Evolutionary conservation across 768 basidiomycete species (phyloP).

Genomic region (Albatrellus ellisii): DNA sequence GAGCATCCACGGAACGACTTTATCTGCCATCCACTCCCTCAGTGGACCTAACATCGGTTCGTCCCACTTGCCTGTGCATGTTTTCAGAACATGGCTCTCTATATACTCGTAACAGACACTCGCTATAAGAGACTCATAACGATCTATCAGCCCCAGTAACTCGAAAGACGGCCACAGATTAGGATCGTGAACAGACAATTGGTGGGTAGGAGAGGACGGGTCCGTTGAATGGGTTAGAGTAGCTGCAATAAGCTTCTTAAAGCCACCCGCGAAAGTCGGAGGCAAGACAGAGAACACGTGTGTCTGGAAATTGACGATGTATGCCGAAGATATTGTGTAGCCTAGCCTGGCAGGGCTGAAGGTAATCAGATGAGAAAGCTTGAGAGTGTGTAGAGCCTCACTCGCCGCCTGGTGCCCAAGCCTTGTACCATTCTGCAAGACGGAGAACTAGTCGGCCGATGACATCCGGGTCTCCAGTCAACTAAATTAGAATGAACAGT

Average conservation of each 20-base stretch:
- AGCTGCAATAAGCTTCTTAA: slow-evolving; percentile 51
- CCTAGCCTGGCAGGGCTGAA: slow-evolving; percentile 35
- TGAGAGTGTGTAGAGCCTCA: slow-evolving; percentile 21
- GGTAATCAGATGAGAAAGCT: slow-evolving; percentile 7
- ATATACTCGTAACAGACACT: slow-evolving; percentile 82
- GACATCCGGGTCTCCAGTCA: slow-evolving; percentile 30
- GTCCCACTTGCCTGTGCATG: slow-evolving; percentile 60
- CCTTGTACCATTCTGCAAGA: slow-evolving; percentile 57
- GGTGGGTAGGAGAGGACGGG: slow-evolving; percentile 2
- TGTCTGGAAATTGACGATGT: slow-evolving; percentile 60
- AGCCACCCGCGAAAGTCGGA: slow-evolving; percentile 47
- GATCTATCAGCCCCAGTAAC: slow-evolving; percentile 60
- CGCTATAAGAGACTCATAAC: slow-evolving; percentile 74
- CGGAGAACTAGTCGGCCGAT: slow-evolving; percentile 44
- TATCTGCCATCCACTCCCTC: slow-evolving; percentile 65
- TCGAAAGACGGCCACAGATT: slow-evolving; percentile 51
- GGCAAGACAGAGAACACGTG: slow-evolving; percentile 64
- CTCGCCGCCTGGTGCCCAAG: slow-evolving; percentile 64
- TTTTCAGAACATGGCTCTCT: slow-evolving; percentile 52
- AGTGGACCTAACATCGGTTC: slow-evolving; percentile 47
- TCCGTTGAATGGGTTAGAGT: slow-evolving; percentile 27
- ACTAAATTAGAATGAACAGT: slow-evolving; percentile 20
- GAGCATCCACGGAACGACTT: slow-evolving; percentile 78
- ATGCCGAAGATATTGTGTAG: slow-evolving; percentile 42
- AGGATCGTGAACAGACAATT: slow-evolving; percentile 20